These are phyloP conservation scores for Ophiostoma novo-ulmi DNA, from an alignment of 2,329 filamentous ascomycete species.

Conservation along the genomic window DNA sequence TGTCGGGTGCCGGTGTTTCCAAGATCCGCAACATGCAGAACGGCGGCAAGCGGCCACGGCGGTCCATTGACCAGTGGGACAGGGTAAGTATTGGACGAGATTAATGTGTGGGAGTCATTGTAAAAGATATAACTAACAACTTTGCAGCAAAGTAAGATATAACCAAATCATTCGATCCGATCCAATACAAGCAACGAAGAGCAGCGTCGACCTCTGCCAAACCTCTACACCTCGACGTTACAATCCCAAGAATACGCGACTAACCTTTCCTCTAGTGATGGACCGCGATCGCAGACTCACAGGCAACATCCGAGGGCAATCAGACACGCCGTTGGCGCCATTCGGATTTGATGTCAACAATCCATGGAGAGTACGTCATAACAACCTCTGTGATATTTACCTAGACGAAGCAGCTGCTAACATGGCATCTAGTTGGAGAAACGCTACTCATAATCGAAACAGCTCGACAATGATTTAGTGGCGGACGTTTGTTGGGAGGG, in stretches of 20 bases:
- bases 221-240: background rate
- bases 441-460: conserved; percentile 42
- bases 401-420: conserved; percentile 18
- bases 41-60: conserved; percentile 56
- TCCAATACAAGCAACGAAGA: background rate
- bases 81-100: conserved; percentile 41
- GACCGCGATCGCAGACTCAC: conserved; percentile 59
- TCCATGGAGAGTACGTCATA: conserved; percentile 53
- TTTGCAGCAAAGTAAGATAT: conserved; percentile 48
- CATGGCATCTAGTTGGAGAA: conserved; percentile 43
- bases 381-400: background rate
- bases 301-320: conserved; percentile 54
- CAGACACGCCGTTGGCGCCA: conserved; percentile 51
- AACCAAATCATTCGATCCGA: background rate
- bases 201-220: too few relatives aligned
- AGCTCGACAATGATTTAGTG: background rate
- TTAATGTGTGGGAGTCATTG: too few relatives aligned
- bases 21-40: conserved; percentile 54
- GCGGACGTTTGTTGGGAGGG: background rate
- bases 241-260: background rate
- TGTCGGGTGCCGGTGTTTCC: conserved; percentile 54
- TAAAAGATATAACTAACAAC: conserved; percentile 31
- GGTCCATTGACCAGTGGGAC: conserved; percentile 60
- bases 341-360: conserved; percentile 59
- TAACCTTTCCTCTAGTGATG: conserved; percentile 50